Conservation (phyloP, 495 filamentous ascomycete genomes). For the Aspergillus mulundensis region DNA sequence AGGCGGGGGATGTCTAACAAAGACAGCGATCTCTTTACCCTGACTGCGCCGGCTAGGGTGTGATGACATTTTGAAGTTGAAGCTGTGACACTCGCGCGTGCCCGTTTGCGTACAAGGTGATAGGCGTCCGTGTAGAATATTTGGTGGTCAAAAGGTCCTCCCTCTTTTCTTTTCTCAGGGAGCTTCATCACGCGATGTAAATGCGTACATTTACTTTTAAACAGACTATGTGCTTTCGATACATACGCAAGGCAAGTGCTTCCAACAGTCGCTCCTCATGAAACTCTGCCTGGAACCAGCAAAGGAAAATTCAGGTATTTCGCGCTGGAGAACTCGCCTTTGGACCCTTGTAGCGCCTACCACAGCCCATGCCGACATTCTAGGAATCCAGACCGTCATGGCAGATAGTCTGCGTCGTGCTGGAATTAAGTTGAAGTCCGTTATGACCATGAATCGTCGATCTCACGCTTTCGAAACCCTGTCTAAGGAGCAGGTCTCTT, state of each 20-base stretch:
- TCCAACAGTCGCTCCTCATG: constrained; percentile 13
- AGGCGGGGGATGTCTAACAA: no score
- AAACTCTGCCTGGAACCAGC: constrained; percentile 9
- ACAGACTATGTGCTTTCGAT: constrained; percentile 19
- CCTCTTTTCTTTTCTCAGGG: background rate
- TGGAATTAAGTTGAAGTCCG: constrained; percentile 30
- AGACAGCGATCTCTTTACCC: no score
- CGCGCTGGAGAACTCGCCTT: constrained; percentile 10
- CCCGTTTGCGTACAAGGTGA: constrained; percentile 38
- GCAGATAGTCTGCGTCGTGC: constrained; percentile 30
- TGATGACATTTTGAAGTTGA: no score
- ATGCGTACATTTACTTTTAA: constrained; percentile 2
- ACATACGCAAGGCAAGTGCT: constrained; percentile 7
- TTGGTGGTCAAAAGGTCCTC: constrained; percentile 34
- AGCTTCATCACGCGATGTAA: constrained; percentile 17
- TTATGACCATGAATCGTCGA: constrained; percentile 35
- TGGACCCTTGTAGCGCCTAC: constrained; percentile 10
- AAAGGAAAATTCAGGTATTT: constrained; percentile 4
- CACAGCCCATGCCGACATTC: constrained; percentile 18
- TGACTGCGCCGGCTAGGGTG: no score
- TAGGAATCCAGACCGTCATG: constrained; percentile 19
- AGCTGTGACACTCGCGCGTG: constrained; percentile 27
- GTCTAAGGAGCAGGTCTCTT: constrained; percentile 14
- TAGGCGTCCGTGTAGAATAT: constrained; percentile 17
- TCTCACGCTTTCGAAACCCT: constrained; percentile 16